These are phyloP conservation scores for Stevia rebaudiana DNA, from an alignment of 140 eudicot genomes.

Conservation along the genomic window DNA sequence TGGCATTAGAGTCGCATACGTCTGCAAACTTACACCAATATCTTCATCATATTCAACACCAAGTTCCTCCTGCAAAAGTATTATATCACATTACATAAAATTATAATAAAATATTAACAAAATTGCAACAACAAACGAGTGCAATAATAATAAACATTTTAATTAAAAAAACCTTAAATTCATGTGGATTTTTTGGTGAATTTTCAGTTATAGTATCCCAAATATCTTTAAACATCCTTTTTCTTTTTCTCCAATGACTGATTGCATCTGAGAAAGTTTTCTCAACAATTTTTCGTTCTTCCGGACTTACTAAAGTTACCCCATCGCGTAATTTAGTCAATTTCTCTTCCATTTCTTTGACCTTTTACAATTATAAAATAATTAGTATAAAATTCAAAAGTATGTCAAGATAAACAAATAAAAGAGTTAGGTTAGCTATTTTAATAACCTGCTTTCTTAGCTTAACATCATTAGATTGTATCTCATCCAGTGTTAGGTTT, in stretches of 20 bases:
- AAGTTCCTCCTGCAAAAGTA: slow-evolving; percentile 68
- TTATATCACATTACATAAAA: slow-evolving; percentile 6
- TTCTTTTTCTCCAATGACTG: slow-evolving; percentile 86
- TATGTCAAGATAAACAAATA: background rate
- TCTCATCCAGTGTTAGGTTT: slow-evolving; percentile 75
- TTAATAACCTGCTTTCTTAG: slow-evolving; percentile 59
- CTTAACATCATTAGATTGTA: slow-evolving; percentile 48
- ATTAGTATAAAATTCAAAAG: background rate
- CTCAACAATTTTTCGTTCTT: slow-evolving; percentile 72
- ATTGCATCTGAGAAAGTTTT: slow-evolving; percentile 42
- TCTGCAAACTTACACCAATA: slow-evolving; percentile 85
- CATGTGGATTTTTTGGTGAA: slow-evolving; percentile 68
- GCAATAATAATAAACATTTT: background rate
- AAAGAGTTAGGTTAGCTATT: slow-evolving; percentile 10
- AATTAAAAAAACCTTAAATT: slow-evolving; percentile 57
- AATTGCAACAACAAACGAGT: background rate
- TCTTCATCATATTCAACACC: slow-evolving; percentile 91
- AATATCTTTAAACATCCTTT: slow-evolving; percentile 90
- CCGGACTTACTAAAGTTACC: slow-evolving; percentile 85
- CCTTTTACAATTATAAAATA: slow-evolving; percentile 35
- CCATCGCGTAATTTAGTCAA: slow-evolving; percentile 77
- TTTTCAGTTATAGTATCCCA: slow-evolving; percentile 98
- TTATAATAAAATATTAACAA: no score
- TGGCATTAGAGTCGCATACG: slow-evolving; percentile 51
- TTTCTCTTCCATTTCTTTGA: slow-evolving; percentile 67